Conservation (phyloP, 768 basidiomycete genomes). For the Candolleomyces eurysporus region DNA sequence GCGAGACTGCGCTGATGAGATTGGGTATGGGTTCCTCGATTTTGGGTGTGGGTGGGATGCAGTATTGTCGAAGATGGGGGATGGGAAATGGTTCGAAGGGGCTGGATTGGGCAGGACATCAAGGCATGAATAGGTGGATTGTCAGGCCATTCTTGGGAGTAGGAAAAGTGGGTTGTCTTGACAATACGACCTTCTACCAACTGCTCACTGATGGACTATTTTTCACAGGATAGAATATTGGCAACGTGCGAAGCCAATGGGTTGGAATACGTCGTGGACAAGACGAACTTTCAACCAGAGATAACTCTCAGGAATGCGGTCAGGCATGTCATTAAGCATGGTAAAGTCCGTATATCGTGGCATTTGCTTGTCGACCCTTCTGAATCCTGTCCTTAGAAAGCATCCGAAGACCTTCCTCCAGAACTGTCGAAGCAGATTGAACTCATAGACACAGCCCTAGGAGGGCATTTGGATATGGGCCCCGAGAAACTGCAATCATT, state of each 20-base stretch:
- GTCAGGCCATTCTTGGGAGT: slow-evolving; percentile 68
- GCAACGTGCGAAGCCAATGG: slow-evolving; percentile 68
- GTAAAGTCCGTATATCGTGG: slow-evolving; percentile 14
- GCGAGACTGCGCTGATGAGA: slow-evolving; percentile 78
- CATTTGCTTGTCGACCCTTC: background rate
- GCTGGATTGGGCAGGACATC: slow-evolving; percentile 43
- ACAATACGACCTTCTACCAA: background rate
- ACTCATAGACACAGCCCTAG: slow-evolving; percentile 28
- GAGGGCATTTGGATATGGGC: slow-evolving; percentile 26
- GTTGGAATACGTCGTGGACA: slow-evolving; percentile 62
- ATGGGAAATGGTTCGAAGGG: slow-evolving; percentile 53
- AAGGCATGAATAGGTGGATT: slow-evolving; percentile 68
- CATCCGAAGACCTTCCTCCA: slow-evolving; percentile 20
- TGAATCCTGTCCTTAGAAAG: slow-evolving; percentile 8
- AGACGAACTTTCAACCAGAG: slow-evolving; percentile 72
- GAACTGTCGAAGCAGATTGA: slow-evolving; percentile 31
- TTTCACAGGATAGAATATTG: slow-evolving; percentile 69
- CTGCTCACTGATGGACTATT: slow-evolving; percentile 1
- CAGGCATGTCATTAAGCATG: slow-evolving; percentile 37
- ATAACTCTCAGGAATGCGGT: slow-evolving; percentile 73
- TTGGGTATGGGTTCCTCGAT: slow-evolving; percentile 54
- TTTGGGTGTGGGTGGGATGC: slow-evolving; percentile 68
- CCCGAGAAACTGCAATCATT: slow-evolving; percentile 38
- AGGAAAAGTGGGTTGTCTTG: slow-evolving; percentile 51
- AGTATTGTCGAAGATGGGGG: slow-evolving; percentile 66